These are phyloP conservation scores for Diversispora eburnea DNA, from an alignment of 192 early-diverging fungal genomes.

Conservation along the genomic window DNA sequence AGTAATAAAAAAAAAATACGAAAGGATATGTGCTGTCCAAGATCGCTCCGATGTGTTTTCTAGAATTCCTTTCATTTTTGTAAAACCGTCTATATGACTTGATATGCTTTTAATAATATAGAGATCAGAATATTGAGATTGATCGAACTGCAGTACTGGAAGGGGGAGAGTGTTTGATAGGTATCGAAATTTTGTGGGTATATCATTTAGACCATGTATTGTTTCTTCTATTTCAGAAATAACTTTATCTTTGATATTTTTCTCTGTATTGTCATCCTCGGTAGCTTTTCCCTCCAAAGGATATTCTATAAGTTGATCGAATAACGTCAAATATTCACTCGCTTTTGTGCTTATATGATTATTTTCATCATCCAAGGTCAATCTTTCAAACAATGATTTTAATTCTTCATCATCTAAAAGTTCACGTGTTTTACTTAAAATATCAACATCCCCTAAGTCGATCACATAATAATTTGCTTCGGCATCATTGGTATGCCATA, in stretches of 20 bases:
- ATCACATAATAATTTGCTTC: constrained; percentile 3
- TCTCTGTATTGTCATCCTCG: background rate
- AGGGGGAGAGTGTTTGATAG: constrained; percentile 6
- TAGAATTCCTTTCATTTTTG: background rate
- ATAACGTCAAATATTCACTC: background rate
- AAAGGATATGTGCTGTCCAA: constrained; percentile 11
- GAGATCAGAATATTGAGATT: background rate
- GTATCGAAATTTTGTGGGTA: constrained; percentile 13
- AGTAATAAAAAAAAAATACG: constrained; percentile 15
- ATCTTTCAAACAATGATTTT: background rate
- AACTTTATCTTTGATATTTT: background rate
- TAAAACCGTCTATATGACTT: background rate
- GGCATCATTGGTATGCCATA: background rate
- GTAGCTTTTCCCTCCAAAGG: background rate
- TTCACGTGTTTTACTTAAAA: background rate
- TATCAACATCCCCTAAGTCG: background rate
- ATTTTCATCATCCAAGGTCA: constrained; percentile 2
- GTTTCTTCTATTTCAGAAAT: constrained; percentile 10
- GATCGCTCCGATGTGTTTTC: constrained; percentile 3
- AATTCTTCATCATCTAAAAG: constrained; percentile 1
- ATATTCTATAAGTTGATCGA: constrained; percentile 7
- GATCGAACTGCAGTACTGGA: background rate
- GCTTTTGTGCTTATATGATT: constrained; percentile 12
- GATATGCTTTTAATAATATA: background rate
- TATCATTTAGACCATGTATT: constrained; percentile 7